These are phyloP conservation scores for Alternaria atra DNA, from an alignment of 2,329 filamentous ascomycete genomes.

Conservation along the genomic window DNA sequence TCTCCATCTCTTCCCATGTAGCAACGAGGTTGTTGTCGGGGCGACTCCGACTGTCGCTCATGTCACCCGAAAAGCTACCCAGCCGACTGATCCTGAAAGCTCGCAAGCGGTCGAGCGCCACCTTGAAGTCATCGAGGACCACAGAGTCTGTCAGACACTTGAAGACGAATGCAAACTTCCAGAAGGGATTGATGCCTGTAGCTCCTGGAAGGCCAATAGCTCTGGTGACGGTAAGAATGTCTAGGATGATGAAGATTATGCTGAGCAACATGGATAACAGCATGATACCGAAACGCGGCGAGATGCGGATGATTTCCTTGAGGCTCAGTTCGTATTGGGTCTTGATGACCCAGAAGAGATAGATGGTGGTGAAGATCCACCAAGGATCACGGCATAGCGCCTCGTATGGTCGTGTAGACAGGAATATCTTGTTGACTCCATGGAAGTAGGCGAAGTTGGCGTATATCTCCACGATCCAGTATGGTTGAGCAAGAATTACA, in stretches of 20 bases:
- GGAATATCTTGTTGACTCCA: slow-evolving; percentile 62
- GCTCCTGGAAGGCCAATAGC: slow-evolving; percentile 53
- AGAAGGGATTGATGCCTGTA: slow-evolving; percentile 72
- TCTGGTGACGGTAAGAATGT: slow-evolving; percentile 67
- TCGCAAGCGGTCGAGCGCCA: slow-evolving; percentile 59
- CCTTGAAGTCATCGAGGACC: slow-evolving; percentile 74
- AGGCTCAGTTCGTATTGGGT: slow-evolving; percentile 67
- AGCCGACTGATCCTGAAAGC: slow-evolving; percentile 55
- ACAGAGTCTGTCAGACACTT: slow-evolving; percentile 74
- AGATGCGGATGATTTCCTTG: slow-evolving; percentile 66
- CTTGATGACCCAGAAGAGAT: slow-evolving; percentile 70
- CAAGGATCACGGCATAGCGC: slow-evolving; percentile 71
- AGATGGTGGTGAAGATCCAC: slow-evolving; percentile 71
- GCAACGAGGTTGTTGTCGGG: slow-evolving; percentile 42
- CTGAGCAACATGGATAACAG: slow-evolving; percentile 68
- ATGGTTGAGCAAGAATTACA: slow-evolving; percentile 67
- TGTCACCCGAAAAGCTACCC: slow-evolving; percentile 49
- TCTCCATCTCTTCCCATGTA: slow-evolving; percentile 47
- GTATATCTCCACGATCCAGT: slow-evolving; percentile 72
- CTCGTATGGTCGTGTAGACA: slow-evolving; percentile 66
- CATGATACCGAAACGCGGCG: slow-evolving; percentile 71
- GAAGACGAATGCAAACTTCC: slow-evolving; percentile 71
- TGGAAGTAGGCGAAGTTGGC: slow-evolving; percentile 73
- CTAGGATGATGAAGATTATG: slow-evolving; percentile 68
- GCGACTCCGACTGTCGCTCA: slow-evolving; percentile 44